Conservation (phyloP, 257 asterid species). For the Solanum clarkiae region DNA sequence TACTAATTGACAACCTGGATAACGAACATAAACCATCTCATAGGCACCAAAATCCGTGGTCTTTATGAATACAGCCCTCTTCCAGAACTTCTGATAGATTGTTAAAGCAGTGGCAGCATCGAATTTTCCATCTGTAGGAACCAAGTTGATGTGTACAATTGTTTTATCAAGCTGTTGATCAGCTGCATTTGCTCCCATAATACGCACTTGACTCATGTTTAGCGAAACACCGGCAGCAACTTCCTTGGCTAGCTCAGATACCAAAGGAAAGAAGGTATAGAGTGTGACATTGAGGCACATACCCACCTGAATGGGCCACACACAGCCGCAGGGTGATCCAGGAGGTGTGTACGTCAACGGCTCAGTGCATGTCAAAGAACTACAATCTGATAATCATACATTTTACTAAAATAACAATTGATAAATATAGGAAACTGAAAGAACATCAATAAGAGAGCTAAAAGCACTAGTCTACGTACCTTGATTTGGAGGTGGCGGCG, state of each 20-base stretch:
- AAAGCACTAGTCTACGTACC: conserved; percentile 17
- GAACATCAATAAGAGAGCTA: neutral
- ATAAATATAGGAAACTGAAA: neutral
- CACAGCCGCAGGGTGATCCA: conserved; percentile 77
- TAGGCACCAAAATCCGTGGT: conserved; percentile 54
- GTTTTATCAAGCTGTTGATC: conserved; percentile 60
- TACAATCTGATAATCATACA: conserved; percentile 29
- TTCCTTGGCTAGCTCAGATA: conserved; percentile 54
- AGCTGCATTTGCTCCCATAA: conserved; percentile 83
- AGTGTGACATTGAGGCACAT: conserved; percentile 42
- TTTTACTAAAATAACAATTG: neutral
- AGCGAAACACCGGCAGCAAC: conserved; percentile 33
- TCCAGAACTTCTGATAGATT: conserved; percentile 68
- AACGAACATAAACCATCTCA: conserved; percentile 57
- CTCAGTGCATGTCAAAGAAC: conserved; percentile 42
- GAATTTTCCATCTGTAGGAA: conserved; percentile 47
- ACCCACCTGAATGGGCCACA: conserved; percentile 60
- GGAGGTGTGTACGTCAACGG: conserved; percentile 65
- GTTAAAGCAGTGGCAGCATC: conserved; percentile 32
- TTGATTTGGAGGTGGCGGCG: conserved; percentile 76
- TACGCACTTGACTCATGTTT: conserved; percentile 63
- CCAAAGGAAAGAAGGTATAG: conserved; percentile 57
- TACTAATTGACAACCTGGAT: conserved; percentile 52
- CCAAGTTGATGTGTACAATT: conserved; percentile 52
- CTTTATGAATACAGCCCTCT: conserved; percentile 35